These are phyloP conservation scores for Coelastrella sp. DNA, from an alignment of 139 green algal species.

Conservation along the genomic window DNA sequence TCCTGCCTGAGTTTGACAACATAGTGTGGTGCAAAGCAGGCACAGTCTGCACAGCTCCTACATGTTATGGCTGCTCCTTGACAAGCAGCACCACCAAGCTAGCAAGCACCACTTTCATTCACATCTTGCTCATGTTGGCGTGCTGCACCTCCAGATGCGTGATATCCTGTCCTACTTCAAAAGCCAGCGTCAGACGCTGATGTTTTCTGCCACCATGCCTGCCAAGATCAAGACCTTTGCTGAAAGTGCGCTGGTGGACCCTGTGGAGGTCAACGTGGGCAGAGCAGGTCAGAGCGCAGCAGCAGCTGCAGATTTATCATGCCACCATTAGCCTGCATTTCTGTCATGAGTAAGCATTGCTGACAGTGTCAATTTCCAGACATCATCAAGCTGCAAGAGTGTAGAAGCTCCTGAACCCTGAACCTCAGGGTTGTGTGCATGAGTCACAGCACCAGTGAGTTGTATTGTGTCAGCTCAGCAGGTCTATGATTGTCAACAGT, in stretches of 20 bases:
- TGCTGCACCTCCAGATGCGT: slow-evolving; percentile 38
- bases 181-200: slow-evolving; percentile 95
- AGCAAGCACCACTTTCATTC: neutral
- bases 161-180: slow-evolving; percentile 83
- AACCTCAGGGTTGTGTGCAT: no score
- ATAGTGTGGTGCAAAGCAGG: no score
- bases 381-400: no score
- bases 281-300: slow-evolving; percentile 50
- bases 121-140: neutral
- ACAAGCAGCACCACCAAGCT: no score
- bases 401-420: no score
- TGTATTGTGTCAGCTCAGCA: no score
- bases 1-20: no score
- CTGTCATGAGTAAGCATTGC: neutral
- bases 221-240: slow-evolving; percentile 98
- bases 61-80: neutral
- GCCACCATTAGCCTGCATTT: neutral
- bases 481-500: no score
- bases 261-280: slow-evolving; percentile 83
- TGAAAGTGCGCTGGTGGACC: slow-evolving; percentile 93
- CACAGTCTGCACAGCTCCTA: no score
- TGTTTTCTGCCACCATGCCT: slow-evolving; percentile 99
- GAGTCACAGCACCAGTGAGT: no score
- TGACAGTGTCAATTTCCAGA: neutral
- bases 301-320: neutral